phyloP scores from a whole-genome alignment of 2,329 filamentous ascomycete species.

The Exserohilum turcica region DNA sequence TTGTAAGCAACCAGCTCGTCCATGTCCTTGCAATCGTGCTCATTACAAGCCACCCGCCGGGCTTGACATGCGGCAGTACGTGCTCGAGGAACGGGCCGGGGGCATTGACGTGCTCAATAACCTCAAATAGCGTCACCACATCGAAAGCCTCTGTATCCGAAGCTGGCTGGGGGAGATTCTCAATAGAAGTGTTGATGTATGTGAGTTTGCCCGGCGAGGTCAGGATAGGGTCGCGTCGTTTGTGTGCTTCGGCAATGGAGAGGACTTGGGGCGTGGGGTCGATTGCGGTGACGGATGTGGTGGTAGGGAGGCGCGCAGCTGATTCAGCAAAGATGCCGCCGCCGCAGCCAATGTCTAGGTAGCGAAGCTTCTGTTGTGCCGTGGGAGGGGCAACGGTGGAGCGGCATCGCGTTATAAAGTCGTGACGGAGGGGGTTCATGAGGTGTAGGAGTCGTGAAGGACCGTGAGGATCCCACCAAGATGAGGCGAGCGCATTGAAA shows the following conservation, averaged over 20 bases:
- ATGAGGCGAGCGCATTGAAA: constrained; percentile 89
- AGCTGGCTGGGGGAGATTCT: constrained; percentile 61
- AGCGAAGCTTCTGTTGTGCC: constrained; percentile 59
- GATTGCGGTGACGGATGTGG: constrained; percentile 71
- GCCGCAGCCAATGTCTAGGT: constrained; percentile 93
- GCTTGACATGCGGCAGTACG: constrained; percentile 76
- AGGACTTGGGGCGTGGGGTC: constrained; percentile 78
- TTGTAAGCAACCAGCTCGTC: constrained; percentile 89
- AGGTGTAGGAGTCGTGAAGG: constrained; percentile 90
- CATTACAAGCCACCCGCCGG: constrained; percentile 90
- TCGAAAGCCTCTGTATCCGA: constrained; percentile 64
- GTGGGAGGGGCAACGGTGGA: constrained; percentile 47
- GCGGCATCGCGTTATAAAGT: constrained; percentile 80
- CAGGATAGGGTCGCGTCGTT: constrained; percentile 73
- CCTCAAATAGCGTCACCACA: constrained; percentile 87
- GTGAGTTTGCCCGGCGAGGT: constrained; percentile 60
- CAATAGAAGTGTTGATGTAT: constrained; percentile 79
- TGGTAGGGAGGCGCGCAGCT: constrained; percentile 70
- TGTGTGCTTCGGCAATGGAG: constrained; percentile 75
- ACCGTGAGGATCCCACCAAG: constrained; percentile 97
- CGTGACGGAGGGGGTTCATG: constrained; percentile 96
- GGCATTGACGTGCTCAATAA: constrained; percentile 86
- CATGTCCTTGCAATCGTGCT: constrained; percentile 91
- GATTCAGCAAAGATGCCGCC: constrained; percentile 96
- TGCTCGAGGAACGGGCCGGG: constrained; percentile 74